These are phyloP conservation scores for Alternaria hordeiaustralica DNA, from an alignment of 2,329 filamentous ascomycete genomes.

Conservation along the genomic window DNA sequence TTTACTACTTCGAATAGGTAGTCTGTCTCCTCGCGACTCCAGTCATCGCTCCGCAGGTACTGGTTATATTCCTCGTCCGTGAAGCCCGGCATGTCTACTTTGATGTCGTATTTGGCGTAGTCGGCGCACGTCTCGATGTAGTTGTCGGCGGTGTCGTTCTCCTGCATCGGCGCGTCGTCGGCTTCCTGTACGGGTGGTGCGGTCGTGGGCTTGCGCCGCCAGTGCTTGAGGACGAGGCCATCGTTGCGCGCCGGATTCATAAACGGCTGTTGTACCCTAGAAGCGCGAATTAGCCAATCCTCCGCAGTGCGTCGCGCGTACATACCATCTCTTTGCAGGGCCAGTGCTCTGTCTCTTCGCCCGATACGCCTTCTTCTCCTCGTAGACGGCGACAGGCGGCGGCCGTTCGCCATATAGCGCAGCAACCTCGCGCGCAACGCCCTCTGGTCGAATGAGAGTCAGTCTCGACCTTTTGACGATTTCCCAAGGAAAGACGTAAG, in stretches of 20 bases:
- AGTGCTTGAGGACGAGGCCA: conserved; percentile 76
- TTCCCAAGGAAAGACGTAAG: conserved; percentile 23
- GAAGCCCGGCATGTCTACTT: conserved; percentile 79
- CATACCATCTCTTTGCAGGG: conserved; percentile 49
- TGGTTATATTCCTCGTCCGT: conserved; percentile 85
- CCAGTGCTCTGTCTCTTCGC: conserved; percentile 49
- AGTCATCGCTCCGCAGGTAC: conserved; percentile 75
- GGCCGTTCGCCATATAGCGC: conserved; percentile 51
- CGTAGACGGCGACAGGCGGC: conserved; percentile 50
- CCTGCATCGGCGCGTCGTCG: conserved; percentile 42
- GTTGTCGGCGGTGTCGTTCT: conserved; percentile 42
- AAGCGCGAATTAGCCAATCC: conserved; percentile 15
- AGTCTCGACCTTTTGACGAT: conserved; percentile 29
- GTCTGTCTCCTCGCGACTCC: conserved; percentile 93
- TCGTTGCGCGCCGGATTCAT: conserved; percentile 78
- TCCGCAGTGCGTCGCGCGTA: not conserved
- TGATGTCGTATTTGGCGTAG: conserved; percentile 89
- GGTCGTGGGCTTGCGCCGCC: conserved; percentile 68
- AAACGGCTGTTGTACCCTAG: conserved; percentile 62
- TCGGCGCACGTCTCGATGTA: conserved; percentile 58
- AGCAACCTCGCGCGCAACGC: conserved; percentile 50
- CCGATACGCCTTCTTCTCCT: conserved; percentile 49
- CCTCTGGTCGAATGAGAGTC: conserved; percentile 38
- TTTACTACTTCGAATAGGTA: conserved; percentile 78
- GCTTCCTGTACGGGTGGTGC: conserved; percentile 38